Conservation (phyloP, 306 rosid genomes). For the Argentina anserina region DNA sequence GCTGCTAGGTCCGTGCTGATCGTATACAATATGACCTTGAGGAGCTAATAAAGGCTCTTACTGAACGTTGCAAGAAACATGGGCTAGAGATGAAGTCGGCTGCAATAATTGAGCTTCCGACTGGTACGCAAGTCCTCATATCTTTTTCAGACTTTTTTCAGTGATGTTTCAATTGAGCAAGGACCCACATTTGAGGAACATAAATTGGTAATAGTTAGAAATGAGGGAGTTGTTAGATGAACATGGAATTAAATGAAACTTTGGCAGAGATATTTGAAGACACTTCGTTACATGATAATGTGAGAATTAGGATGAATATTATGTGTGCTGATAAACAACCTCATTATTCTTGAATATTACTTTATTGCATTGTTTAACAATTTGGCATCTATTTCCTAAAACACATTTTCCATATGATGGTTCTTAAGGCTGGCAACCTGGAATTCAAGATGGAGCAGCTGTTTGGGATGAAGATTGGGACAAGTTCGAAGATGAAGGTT, state of each 20-base stretch:
- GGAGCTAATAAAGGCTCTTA: constrained; percentile 64
- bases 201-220: background rate
- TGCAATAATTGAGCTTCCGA: constrained; percentile 76
- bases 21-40: constrained; percentile 88
- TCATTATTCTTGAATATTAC: background rate
- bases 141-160: background rate
- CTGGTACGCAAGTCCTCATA: constrained; percentile 38
- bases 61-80: constrained; percentile 88
- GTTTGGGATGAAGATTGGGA: constrained; percentile 99
- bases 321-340: background rate
- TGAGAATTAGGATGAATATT: background rate
- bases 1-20: constrained; percentile 85
- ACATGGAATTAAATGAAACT: background rate
- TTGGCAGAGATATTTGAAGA: background rate
- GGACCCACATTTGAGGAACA: background rate
- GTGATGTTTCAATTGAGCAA: background rate
- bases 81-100: constrained; percentile 65
- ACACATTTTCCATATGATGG: constrained; percentile 23
- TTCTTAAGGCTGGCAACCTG: constrained; percentile 90
- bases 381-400: too few relatives aligned
- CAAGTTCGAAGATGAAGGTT: constrained; percentile 98
- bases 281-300: background rate
- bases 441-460: constrained; percentile 69
- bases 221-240: background rate
- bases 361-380: background rate